These are phyloP conservation scores for Carallia brachiata DNA, from an alignment of 345 rosid genomes.

Conservation along the genomic window DNA sequence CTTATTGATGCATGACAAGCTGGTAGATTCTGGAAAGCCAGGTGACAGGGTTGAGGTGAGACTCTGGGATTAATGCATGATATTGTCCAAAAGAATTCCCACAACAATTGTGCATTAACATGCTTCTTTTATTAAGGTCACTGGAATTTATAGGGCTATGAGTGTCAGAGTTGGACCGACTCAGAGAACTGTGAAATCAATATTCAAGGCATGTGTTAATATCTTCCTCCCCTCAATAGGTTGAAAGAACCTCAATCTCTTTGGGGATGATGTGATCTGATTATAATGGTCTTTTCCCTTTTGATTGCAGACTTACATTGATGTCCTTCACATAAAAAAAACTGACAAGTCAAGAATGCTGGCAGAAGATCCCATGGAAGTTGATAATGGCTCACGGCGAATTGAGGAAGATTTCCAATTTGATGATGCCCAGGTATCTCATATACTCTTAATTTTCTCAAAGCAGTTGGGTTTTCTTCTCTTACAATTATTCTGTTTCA, in stretches of 20 bases:
- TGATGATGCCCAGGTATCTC: constrained; percentile 62
- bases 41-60: constrained; percentile 96
- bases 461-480: not conserved
- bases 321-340: constrained; percentile 89
- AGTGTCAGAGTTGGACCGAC: constrained; percentile 79
- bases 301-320: constrained; percentile 73
- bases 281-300: constrained; percentile 14
- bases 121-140: constrained; percentile 46
- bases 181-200: constrained; percentile 90
- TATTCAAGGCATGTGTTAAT: constrained; percentile 64
- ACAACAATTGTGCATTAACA: constrained; percentile 1
- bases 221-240: not conserved
- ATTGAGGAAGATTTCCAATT: constrained; percentile 62
- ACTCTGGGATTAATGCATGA: not conserved
- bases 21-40: constrained; percentile 94
- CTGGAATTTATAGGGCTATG: constrained; percentile 97
- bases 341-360: constrained; percentile 79
- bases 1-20: constrained; percentile 93
- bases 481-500: not conserved
- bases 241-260: constrained; percentile 10
- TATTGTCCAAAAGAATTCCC: not conserved
- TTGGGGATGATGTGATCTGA: constrained; percentile 4
- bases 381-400: constrained; percentile 55
- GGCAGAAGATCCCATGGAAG: constrained; percentile 72
- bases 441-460: not conserved